Evolutionary conservation across 352 stramenopile genomes (phyloP), one percentile per base, ranked within the genome.

Genomic region (Globisporangium sylvaticum): DNA sequence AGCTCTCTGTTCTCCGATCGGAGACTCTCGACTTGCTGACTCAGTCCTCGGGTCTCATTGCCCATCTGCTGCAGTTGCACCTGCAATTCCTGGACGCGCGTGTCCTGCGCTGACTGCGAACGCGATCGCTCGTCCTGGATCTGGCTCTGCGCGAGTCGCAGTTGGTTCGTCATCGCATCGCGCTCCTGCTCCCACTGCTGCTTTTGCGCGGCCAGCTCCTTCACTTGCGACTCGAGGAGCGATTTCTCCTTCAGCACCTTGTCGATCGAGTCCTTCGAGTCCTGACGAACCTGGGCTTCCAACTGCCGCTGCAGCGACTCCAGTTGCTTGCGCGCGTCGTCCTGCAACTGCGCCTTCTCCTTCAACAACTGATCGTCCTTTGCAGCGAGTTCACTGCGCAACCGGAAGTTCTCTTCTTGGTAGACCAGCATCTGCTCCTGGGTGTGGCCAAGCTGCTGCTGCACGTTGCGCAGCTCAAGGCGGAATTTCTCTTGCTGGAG

Each of bases 401-500:
- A 27, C 20, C 77, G 79, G 31, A 78, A 84, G 46, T 90, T 91
- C 62, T 91, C 79, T 63, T 90, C 81, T 32, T 91, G 81, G 61
- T 83, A 90, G 58, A 80, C 77, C 14, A 90, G 65, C 80, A 88
- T 83, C 69, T 92, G 80, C 58, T 90, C 75, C 58, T 92, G 84
- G 0, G 82, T 81, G 24, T 88, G 75, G 15, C 76, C 81, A 4
- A 92, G 70, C 37, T 89, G 78, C 66, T 88, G 78, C 69, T 92
- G 79, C 61, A 88, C 72, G 32, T 69, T 77, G 5, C 80, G 77
- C 24, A 92, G 32, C 62, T 92, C 84, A 31, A 89, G 70, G 12
- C 81, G 79, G 54, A 89, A 89, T 46, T 89, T 89, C 50, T 92
- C 84, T 56, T 90, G 81, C 64, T 92, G 82, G 37, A 89, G 66